Percentiles rank a stretch among this genome's conserved stretches.
These are phyloP conservation scores for Lentinula lateritia DNA, from an alignment of 768 basidiomycete genomes.

Conservation along the genomic window DNA sequence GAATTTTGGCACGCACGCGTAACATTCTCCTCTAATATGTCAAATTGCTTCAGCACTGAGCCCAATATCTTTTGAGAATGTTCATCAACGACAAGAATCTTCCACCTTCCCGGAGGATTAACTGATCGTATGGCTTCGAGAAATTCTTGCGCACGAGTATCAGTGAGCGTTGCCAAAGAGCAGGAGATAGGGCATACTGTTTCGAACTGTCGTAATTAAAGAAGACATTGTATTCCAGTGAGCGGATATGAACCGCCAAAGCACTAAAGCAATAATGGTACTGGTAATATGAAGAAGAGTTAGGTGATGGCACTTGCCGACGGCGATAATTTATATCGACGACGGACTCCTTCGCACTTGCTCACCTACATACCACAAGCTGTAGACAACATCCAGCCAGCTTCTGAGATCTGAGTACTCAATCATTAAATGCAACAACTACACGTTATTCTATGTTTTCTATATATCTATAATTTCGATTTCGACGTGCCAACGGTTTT, in stretches of 20 bases:
- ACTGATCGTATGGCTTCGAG: slow-evolving; percentile 85
- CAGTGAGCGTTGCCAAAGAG: slow-evolving; percentile 3
- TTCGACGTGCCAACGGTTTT: slow-evolving; percentile 15
- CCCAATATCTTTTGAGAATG: slow-evolving; percentile 80
- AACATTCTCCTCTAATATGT: slow-evolving; percentile 94
- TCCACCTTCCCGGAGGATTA: slow-evolving; percentile 86
- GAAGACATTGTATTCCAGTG: slow-evolving; percentile 24
- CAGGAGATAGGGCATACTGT: slow-evolving; percentile 29
- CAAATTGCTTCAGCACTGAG: slow-evolving; percentile 86
- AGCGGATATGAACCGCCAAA: background rate
- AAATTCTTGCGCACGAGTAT: slow-evolving; percentile 50
- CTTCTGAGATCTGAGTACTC: background rate
- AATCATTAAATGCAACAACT: background rate
- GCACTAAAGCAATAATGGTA: background rate
- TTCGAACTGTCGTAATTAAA: slow-evolving; percentile 38
- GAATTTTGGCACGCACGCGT: slow-evolving; percentile 59
- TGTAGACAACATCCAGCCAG: no score
- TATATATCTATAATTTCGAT: background rate
- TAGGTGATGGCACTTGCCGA: background rate
- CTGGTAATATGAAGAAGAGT: background rate
- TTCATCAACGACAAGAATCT: slow-evolving; percentile 95
- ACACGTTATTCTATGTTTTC: background rate
- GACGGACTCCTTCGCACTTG: background rate
- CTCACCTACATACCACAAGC: no score
- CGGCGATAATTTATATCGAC: background rate